phyloP scores from a whole-genome alignment of 2,329 filamentous ascomycete genomes.

The Talaromyces marneffei region DNA sequence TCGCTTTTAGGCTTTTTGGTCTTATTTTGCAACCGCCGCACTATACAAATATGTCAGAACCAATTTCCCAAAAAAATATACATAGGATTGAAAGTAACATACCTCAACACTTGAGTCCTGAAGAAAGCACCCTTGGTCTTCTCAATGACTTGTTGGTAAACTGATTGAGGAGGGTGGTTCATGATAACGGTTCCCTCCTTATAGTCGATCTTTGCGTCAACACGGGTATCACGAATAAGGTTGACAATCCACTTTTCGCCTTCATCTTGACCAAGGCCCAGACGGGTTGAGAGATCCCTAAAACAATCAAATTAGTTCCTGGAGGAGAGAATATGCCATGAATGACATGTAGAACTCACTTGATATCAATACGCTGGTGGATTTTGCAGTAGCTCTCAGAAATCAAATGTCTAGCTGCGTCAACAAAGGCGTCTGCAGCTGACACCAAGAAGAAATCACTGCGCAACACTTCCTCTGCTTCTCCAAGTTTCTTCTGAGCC shows the following conservation, averaged over 20 bases:
- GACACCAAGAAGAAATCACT: slow-evolving; percentile 92
- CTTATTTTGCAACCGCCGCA: slow-evolving; percentile 48
- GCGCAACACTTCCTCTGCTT: slow-evolving; percentile 85
- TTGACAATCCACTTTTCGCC: slow-evolving; percentile 99
- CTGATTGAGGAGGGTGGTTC: slow-evolving; percentile 97
- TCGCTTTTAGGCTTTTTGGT: slow-evolving; percentile 13
- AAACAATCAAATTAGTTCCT: slow-evolving; percentile 16
- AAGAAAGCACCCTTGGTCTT: slow-evolving; percentile 98
- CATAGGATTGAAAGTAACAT: slow-evolving; percentile 9
- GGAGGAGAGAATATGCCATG: not conserved
- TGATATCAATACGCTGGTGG: slow-evolving; percentile 96
- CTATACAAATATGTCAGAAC: slow-evolving; percentile 23
- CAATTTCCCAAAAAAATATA: slow-evolving; percentile 6
- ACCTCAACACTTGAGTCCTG: slow-evolving; percentile 86
- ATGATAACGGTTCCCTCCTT: slow-evolving; percentile 97
- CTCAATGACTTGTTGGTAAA: slow-evolving; percentile 99
- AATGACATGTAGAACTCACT: slow-evolving; percentile 44
- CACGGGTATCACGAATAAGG: slow-evolving; percentile 91
- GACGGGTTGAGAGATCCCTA: slow-evolving; percentile 79
- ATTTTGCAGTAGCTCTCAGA: slow-evolving; percentile 99
- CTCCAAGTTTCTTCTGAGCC: slow-evolving; percentile 78
- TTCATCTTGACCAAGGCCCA: slow-evolving; percentile 87
- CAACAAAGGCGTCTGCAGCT: slow-evolving; percentile 81
- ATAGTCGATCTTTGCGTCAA: slow-evolving; percentile 99
- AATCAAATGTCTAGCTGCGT: slow-evolving; percentile 90